Conservation (phyloP, 768 basidiomycete genomes). For the Lentinula detonsa region DNA sequence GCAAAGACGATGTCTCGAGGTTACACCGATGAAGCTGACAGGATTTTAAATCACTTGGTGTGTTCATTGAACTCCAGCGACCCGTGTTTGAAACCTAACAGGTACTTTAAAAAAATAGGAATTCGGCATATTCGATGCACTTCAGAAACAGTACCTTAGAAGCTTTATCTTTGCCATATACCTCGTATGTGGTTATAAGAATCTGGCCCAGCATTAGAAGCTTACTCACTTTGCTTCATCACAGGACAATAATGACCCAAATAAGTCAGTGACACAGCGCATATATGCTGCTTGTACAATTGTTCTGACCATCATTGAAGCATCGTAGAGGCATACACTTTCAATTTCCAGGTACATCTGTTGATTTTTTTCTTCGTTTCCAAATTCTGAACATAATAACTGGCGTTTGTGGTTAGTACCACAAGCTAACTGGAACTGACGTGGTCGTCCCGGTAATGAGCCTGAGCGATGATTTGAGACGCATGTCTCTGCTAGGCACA, state of each 20-base stretch:
- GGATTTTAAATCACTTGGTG: constrained; percentile 76
- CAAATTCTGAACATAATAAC: not conserved
- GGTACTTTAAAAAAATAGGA: constrained; percentile 42
- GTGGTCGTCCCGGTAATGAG: constrained; percentile 66
- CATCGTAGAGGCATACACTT: constrained; percentile 84
- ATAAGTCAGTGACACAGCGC: constrained; percentile 45
- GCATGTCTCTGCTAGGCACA: constrained; percentile 36
- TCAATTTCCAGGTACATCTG: constrained; percentile 65
- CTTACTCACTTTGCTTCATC: constrained; percentile 5
- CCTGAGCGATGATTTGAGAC: constrained; percentile 53
- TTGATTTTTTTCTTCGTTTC: not conserved
- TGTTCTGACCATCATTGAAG: constrained; percentile 28
- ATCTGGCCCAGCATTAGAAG: not conserved
- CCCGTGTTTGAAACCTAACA: constrained; percentile 10
- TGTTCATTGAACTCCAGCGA: constrained; percentile 11
- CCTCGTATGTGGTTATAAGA: constrained; percentile 40
- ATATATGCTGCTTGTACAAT: constrained; percentile 19
- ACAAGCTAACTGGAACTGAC: constrained; percentile 55
- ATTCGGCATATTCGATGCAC: constrained; percentile 79
- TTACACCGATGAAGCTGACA: constrained; percentile 78
- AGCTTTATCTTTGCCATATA: constrained; percentile 86
- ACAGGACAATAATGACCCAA: constrained; percentile 81
- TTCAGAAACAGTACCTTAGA: constrained; percentile 78
- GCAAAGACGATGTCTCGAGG: constrained; percentile 60
- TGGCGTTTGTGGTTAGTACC: constrained; percentile 44